Conservation (phyloP, 345 rosid species). For the Eucalyptus decipiens region DNA sequence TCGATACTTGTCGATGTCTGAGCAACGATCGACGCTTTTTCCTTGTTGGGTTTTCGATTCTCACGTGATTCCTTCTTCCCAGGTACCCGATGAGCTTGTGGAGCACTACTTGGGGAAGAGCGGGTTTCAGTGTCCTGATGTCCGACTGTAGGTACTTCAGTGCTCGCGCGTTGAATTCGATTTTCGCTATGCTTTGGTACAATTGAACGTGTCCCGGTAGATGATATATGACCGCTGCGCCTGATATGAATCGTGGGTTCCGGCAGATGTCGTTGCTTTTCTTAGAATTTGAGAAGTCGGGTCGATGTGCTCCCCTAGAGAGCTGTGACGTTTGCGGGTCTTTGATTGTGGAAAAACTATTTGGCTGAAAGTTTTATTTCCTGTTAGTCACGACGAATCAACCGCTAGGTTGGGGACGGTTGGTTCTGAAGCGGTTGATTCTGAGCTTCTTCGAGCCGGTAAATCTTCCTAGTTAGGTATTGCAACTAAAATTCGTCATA, state of each 20-base stretch:
- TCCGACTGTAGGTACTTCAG: slow-evolving; percentile 72
- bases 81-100: slow-evolving; percentile 96
- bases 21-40: background rate
- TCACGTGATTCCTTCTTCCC: background rate
- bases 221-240: background rate
- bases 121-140: slow-evolving; percentile 94
- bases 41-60: background rate
- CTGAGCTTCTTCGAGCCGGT: background rate
- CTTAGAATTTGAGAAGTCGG: background rate
- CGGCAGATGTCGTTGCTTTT: background rate
- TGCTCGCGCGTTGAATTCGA: background rate
- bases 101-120: slow-evolving; percentile 95
- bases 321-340: background rate
- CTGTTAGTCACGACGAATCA: background rate
- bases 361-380: background rate
- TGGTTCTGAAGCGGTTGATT: background rate
- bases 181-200: background rate
- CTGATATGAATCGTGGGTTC: background rate
- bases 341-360: background rate
- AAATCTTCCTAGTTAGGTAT: background rate
- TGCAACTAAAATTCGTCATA: background rate
- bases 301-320: background rate
- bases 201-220: background rate
- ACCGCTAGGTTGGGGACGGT: background rate
- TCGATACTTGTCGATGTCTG: background rate